phyloP scores from a whole-genome alignment of 805 yeast species.

The Metschnikowia corniflorae region DNA sequence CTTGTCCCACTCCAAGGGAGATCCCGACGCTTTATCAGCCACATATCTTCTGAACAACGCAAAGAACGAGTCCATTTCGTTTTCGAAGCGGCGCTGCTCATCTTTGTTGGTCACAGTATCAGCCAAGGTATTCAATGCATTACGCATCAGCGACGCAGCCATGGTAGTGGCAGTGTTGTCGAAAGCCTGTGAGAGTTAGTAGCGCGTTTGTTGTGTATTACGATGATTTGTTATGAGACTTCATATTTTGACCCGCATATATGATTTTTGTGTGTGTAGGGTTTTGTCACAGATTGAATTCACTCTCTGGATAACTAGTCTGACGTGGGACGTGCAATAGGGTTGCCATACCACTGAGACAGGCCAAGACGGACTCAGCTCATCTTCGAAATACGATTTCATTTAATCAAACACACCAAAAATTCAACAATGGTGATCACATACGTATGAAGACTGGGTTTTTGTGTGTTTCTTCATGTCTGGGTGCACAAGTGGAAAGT shows the following conservation, averaged over 20 bases:
- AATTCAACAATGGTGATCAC: no score
- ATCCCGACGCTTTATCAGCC: conserved; percentile 82
- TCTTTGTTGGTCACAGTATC: conserved; percentile 66
- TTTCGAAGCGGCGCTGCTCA: conserved; percentile 62
- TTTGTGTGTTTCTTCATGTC: conserved; percentile 55
- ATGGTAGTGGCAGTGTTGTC: conserved; percentile 93
- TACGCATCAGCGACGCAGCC: conserved; percentile 97
- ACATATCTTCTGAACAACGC: conserved; percentile 90
- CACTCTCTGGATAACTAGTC: not conserved
- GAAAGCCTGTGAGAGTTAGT: conserved; percentile 56
- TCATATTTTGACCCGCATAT: not conserved
- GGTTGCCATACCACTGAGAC: not conserved
- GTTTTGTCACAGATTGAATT: not conserved
- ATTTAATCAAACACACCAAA: no score
- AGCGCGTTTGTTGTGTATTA: not conserved
- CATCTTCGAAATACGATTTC: not conserved
- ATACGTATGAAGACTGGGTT: conserved; percentile 66
- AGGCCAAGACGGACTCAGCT: not conserved
- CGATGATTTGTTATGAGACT: not conserved
- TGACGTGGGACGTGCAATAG: not conserved
- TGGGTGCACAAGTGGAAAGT: not conserved
- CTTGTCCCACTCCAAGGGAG: conserved; percentile 88
- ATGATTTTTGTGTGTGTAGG: not conserved
- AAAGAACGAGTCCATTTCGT: conserved; percentile 92
- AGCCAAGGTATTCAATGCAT: conserved; percentile 83